Conservation (phyloP, 1,139 yeast genomes). For the Kurtzmaniella quercitrusa region DNA sequence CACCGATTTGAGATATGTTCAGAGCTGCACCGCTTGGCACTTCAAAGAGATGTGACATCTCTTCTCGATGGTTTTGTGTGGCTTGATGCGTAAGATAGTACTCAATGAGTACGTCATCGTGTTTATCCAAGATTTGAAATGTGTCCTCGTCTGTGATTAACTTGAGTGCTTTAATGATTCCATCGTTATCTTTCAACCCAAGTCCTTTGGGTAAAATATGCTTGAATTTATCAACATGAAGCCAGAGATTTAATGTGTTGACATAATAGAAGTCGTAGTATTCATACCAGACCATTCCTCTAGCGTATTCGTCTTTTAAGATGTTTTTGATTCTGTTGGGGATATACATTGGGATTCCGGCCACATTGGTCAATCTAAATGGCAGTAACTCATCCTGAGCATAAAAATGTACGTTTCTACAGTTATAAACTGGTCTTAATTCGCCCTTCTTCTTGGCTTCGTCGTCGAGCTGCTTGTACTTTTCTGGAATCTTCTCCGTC, state of each 20-base stretch:
- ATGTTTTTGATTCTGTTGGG: conserved; percentile 24
- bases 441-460: conserved; percentile 1
- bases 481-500: conserved; percentile 20
- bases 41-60: conserved; percentile 21
- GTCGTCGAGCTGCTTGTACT: conserved; percentile 15
- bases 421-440: conserved; percentile 23
- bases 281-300: conserved; percentile 17
- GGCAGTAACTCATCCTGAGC: conserved; percentile 31
- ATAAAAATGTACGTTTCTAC: conserved; percentile 30
- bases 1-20: conserved; percentile 14
- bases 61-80: conserved; percentile 25
- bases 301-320: conserved; percentile 23
- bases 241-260: conserved; percentile 23
- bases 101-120: conserved; percentile 25
- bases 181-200: conserved; percentile 10
- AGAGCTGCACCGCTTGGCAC: conserved; percentile 17
- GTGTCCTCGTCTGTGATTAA: conserved; percentile 17
- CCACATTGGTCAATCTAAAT: conserved; percentile 26
- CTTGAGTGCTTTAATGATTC: conserved; percentile 7
- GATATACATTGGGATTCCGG: conserved; percentile 29
- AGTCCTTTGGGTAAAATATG: conserved; percentile 14
- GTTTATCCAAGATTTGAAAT: conserved; percentile 17
- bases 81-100: conserved; percentile 26
- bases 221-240: conserved; percentile 17
- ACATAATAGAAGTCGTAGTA: conserved; percentile 19